A percentile compares a stretch with the other conserved stretches of the same genome.
These are phyloP conservation scores for Monosporascus sp. DNA, from an alignment of 2,329 filamentous ascomycete genomes.

Conservation along the genomic window DNA sequence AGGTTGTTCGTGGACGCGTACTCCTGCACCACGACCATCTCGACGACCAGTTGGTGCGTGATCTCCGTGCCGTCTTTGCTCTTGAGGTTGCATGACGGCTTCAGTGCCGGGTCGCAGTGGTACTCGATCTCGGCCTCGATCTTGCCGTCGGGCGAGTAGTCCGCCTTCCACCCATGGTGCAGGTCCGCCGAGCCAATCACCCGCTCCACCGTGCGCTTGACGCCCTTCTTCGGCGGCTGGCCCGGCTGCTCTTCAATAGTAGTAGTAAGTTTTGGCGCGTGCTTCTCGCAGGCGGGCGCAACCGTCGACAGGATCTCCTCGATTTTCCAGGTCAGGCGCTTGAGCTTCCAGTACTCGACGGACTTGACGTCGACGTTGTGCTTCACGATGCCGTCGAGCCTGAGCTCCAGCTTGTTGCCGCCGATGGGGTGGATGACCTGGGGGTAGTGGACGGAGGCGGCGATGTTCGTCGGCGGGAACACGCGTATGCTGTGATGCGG, in stretches of 20 bases:
- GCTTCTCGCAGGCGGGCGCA: constrained; percentile 74
- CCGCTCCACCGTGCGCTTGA: constrained; percentile 69
- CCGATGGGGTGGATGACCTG: constrained; percentile 83
- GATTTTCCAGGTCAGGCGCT: constrained; percentile 88
- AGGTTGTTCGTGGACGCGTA: constrained; percentile 68
- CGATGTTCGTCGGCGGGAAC: constrained; percentile 94
- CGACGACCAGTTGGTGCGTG: constrained; percentile 79
- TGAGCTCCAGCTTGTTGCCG: constrained; percentile 72
- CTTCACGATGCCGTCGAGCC: constrained; percentile 79
- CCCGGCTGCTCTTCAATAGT: constrained; percentile 32
- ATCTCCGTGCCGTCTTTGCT: constrained; percentile 71
- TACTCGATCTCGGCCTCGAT: constrained; percentile 82
- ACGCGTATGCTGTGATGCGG: constrained; percentile 90
- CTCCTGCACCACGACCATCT: constrained; percentile 92
- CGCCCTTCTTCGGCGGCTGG: constrained; percentile 52
- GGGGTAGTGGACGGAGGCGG: constrained; percentile 75
- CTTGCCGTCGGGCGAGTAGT: constrained; percentile 52
- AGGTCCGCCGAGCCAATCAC: constrained; percentile 77
- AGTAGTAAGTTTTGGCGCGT: constrained; percentile 47
- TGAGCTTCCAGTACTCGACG: constrained; percentile 77
- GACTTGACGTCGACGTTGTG: constrained; percentile 64
- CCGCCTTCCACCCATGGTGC: constrained; percentile 85
- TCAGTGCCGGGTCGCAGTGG: constrained; percentile 49
- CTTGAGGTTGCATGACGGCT: constrained; percentile 74
- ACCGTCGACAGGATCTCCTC: constrained; percentile 81